Evolutionary conservation across 163 green algal genomes (phyloP).

Genomic region (Coccomyxa subellipsoidea): DNA sequence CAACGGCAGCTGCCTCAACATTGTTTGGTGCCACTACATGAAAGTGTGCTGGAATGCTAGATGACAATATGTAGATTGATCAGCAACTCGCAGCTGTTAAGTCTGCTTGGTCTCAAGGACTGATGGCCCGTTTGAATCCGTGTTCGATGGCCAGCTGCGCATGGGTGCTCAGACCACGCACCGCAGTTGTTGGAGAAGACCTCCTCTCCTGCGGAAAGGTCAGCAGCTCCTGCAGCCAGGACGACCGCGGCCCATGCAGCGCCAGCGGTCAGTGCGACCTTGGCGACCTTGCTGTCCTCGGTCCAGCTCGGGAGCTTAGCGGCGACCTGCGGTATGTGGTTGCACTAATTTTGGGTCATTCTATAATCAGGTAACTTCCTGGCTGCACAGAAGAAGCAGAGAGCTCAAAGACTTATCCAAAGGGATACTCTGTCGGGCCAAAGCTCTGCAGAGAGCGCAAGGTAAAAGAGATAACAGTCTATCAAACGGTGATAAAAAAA

Average conservation of each 20-base stretch:
- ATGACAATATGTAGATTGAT: neutral
- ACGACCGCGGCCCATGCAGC: neutral
- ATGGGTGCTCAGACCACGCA: constrained; percentile 16
- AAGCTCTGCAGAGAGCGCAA: no score
- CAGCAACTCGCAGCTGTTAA: neutral
- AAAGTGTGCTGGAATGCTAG: no score
- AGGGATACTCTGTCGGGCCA: no score
- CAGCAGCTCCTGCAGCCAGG: neutral
- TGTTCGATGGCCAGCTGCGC: neutral
- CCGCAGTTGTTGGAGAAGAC: constrained; percentile 58
- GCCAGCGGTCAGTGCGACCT: neutral
- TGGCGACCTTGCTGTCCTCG: neutral
- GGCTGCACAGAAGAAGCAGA: no score
- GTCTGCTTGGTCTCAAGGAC: no score
- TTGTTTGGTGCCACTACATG: no score
- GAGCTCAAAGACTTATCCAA: no score
- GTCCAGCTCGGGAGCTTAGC: neutral
- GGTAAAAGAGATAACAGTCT: no score
- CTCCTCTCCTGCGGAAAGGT: constrained; percentile 34
- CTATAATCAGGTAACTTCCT: no score
- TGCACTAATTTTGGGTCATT: no score
- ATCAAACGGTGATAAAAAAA: no score
- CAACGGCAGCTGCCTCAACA: neutral
- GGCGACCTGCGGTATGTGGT: neutral
- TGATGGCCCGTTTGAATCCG: no score